Evolutionary conservation across 805 yeast genomes (phyloP), one percentile per base, ranked within the genome.

Genomic region (Candida taoyuanica): DNA sequence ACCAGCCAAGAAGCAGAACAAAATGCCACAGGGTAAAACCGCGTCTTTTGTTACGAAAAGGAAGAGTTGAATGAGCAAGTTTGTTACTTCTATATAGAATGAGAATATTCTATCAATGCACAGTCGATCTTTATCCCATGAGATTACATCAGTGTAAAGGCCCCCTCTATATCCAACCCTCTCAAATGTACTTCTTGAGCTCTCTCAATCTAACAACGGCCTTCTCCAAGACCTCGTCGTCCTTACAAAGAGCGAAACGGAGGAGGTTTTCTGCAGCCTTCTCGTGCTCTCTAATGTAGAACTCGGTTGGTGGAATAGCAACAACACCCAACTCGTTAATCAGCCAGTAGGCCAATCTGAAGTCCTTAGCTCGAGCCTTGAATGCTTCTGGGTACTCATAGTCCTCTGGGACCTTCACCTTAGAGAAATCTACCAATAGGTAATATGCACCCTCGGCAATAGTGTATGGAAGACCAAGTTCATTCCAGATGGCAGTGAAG

Each of bases 271-370:
- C 95, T 39, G 91, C 88, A 14, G 81, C 77, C 39, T 74, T 68
- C 23, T 84, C 88, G 48, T 83, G 78, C 43, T 75, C 78, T 8
- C 78, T 74, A 31, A 79, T 73, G 53, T 85, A 78, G 56, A 93
- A 93, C 62, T 91, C 98, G n/a, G 96, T 83, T 20, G 98, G 98
- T 9, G 98, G 98, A 47, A 93, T 93, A 4, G 95, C 83, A 16
- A 93, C 98, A 29, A 93, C 94, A 9, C 98, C 98, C 41, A 91
- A 60, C 58, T 88, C 95, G 57, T 78, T 81, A 54, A 88, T 87
- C 43, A 93, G 70, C 97, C 98, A 93, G 64, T 85, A 86, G 1
- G 96, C 94, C 47, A 81, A 70, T 58, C 77, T 78, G 71, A 88
- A 93, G 65, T 93, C 98, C 47, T 78, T 78, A 13, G 95, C 91